Base-by-base conservation (phyloP, 2,329 filamentous ascomycete species). In the Fusarium papillatum region DNA sequence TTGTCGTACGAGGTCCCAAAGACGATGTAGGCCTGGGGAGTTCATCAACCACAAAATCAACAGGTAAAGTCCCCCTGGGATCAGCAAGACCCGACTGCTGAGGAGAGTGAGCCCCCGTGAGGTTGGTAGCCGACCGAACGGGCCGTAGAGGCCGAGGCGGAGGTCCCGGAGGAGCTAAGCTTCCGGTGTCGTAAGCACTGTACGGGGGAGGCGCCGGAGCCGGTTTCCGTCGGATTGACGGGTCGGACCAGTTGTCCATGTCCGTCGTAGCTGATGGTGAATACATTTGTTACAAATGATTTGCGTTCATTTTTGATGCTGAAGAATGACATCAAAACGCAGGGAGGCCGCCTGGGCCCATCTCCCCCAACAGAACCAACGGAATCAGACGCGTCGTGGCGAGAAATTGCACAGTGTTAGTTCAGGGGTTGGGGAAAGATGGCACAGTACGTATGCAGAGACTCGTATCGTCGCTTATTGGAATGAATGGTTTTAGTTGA, bases 21-120 rank as follows among this genome's bases (percentile, higher is more conserved):
- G 74, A 77, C 1, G 43, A 48, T 2, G 60, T 43, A 6, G 78
- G 76, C 13, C 77, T 67, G 0, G 79, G 73, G 22, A 76, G 68
- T 1, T 70, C 72, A 71, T 80, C 79, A 11, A 80, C 79, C 24
- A 80, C 75, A 66, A 80, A 80, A 24, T 72, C 71, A 11, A 80
- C 79, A 7, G 68, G 77, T 9, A 77, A 60, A 17, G 67, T 73
- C 0, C 77, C 78, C 5, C 68, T 41, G 0, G 69, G 68, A 14
- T 80, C 79, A 3, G 73, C 22, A 7, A 80, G 65, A 2, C 79
- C 79, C 1, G 77, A 73, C 26, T 76, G 69, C 39, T 79, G 75
- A 7, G 72, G 78, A 31, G 70, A 69, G 38, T 78, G 79, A 26
- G 78, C 76, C 13, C 79, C 74, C 14, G 70, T 71, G 62, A 79